Evolutionary conservation across 768 basidiomycete genomes (phyloP).

Genomic region (Coprinellus aureogranulatus): DNA sequence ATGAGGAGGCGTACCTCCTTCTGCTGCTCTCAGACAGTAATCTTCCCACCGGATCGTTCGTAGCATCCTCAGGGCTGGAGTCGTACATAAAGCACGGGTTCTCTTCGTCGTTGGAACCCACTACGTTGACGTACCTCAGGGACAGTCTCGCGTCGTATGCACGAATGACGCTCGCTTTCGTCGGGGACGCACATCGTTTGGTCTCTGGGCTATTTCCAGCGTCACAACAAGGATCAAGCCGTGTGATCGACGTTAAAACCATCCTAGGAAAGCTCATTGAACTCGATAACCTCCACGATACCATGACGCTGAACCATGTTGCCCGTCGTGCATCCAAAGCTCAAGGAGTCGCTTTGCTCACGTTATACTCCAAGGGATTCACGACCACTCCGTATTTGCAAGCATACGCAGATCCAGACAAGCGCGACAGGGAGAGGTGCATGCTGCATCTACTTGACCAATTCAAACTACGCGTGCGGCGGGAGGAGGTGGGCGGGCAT

Average conservation of each 20-base stretch:
- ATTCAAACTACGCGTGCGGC: conserved; percentile 67
- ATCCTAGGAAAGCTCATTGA: conserved; percentile 44
- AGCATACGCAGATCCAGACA: conserved; percentile 18
- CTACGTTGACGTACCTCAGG: conserved; percentile 59
- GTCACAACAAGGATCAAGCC: conserved; percentile 4
- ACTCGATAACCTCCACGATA: conserved; percentile 78
- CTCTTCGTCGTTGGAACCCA: conserved; percentile 24
- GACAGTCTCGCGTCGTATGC: conserved; percentile 80
- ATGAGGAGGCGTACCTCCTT: conserved; percentile 64
- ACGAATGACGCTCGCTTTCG: conserved; percentile 72
- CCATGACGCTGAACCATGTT: conserved; percentile 88
- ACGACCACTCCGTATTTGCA: conserved; percentile 47
- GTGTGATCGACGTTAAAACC: conserved; percentile 12
- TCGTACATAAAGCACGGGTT: conserved; percentile 89
- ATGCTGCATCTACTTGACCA: conserved; percentile 52
- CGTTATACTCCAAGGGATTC: conserved; percentile 82
- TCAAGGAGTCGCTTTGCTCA: conserved; percentile 90
- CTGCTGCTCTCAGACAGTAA: conserved; percentile 88
- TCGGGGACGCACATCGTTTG: conserved; percentile 62
- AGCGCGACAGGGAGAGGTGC: conserved; percentile 7
- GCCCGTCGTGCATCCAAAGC: conserved; percentile 82
- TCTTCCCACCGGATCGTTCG: conserved; percentile 95
- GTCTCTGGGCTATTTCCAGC: conserved; percentile 24
- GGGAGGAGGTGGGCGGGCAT: conserved; percentile 72
- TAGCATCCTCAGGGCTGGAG: conserved; percentile 91